Percentiles rank a stretch among this genome's conserved stretches.
These are phyloP conservation scores for Pulveroboletus sp. DNA, from an alignment of 768 basidiomycete genomes.

Conservation along the genomic window DNA sequence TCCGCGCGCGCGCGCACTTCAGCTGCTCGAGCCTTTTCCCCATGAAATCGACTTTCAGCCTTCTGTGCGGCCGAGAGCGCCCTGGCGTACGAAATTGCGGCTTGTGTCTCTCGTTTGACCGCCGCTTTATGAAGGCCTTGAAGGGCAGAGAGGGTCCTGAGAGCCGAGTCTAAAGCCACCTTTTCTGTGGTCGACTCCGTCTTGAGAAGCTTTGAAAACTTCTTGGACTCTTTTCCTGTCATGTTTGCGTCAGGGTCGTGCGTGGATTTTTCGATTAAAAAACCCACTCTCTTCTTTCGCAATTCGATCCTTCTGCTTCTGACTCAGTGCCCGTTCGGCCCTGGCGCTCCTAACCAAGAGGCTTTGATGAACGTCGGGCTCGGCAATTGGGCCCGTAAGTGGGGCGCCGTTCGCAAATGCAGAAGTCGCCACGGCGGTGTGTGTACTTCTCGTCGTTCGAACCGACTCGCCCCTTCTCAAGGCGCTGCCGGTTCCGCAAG, in stretches of 20 bases:
- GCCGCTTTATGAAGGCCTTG: constrained; percentile 67
- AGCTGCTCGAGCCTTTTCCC: constrained; percentile 55
- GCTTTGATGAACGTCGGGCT: constrained; percentile 38
- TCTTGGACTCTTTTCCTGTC: constrained; percentile 54
- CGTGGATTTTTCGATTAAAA: neutral
- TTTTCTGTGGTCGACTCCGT: constrained; percentile 66
- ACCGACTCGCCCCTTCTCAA: constrained; percentile 20
- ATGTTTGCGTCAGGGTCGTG: neutral
- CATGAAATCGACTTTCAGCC: constrained; percentile 55
- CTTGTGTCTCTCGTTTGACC: constrained; percentile 59
- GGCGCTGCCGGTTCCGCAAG: neutral
- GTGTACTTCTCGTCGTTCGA: constrained; percentile 21
- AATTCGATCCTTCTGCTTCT: constrained; percentile 50
- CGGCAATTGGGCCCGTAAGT: constrained; percentile 44
- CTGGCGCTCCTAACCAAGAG: constrained; percentile 38
- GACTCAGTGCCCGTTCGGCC: constrained; percentile 46
- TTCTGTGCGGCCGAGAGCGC: constrained; percentile 57
- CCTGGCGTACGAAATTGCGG: constrained; percentile 49
- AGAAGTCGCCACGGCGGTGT: constrained; percentile 9
- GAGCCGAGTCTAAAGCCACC: constrained; percentile 51
- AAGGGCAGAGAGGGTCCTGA: constrained; percentile 62
- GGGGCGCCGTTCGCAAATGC: constrained; percentile 54
- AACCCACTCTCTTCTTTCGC: constrained; percentile 47
- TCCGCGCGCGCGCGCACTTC: constrained; percentile 44
- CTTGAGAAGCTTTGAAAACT: constrained; percentile 65